phyloP scores from a whole-genome alignment of 2,329 filamentous ascomycete species.

The Scytalidium sp. region DNA sequence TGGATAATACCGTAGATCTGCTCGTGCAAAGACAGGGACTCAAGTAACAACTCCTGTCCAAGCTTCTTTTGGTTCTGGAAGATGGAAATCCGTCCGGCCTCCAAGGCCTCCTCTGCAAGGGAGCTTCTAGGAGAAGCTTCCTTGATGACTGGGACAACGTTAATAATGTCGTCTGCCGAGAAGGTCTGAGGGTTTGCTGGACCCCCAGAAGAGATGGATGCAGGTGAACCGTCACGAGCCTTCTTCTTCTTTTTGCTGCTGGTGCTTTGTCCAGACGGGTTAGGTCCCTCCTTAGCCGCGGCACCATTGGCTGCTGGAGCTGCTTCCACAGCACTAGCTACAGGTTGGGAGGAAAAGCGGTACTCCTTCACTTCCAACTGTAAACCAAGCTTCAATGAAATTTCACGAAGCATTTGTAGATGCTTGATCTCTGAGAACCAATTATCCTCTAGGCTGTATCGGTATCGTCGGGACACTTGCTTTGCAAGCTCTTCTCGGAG shows the following conservation, averaged over 20 bases:
- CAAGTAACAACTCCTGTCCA: slow-evolving; percentile 91
- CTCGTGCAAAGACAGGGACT: slow-evolving; percentile 93
- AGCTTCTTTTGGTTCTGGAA: slow-evolving; percentile 93
- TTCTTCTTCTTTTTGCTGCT: slow-evolving; percentile 59
- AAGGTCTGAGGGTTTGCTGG: slow-evolving; percentile 60
- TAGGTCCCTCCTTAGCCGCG: slow-evolving; percentile 39
- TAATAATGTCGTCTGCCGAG: slow-evolving; percentile 79
- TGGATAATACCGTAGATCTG: slow-evolving; percentile 98
- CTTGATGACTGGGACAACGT: slow-evolving; percentile 92
- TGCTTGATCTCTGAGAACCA: slow-evolving; percentile 70
- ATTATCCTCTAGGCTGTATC: slow-evolving; percentile 65
- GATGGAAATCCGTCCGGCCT: slow-evolving; percentile 94
- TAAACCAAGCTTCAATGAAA: slow-evolving; percentile 83
- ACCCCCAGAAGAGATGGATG: slow-evolving; percentile 36
- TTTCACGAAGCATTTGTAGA: slow-evolving; percentile 83
- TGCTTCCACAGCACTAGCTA: slow-evolving; percentile 28
- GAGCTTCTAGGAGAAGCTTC: slow-evolving; percentile 88
- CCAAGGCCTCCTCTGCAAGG: slow-evolving; percentile 90
- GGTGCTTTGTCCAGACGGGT: slow-evolving; percentile 19
- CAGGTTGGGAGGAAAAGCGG: slow-evolving; percentile 52
- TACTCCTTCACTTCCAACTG: slow-evolving; percentile 82
- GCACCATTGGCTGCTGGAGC: slow-evolving; percentile 31
- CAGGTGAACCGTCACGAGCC: slow-evolving; percentile 49
- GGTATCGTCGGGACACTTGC: slow-evolving; percentile 72
- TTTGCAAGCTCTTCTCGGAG: slow-evolving; percentile 67